Evolutionary conservation across 2,329 filamentous ascomycete species (phyloP), one percentile per base, ranked within the genome.

Genomic region (Zasmidium angulare): DNA sequence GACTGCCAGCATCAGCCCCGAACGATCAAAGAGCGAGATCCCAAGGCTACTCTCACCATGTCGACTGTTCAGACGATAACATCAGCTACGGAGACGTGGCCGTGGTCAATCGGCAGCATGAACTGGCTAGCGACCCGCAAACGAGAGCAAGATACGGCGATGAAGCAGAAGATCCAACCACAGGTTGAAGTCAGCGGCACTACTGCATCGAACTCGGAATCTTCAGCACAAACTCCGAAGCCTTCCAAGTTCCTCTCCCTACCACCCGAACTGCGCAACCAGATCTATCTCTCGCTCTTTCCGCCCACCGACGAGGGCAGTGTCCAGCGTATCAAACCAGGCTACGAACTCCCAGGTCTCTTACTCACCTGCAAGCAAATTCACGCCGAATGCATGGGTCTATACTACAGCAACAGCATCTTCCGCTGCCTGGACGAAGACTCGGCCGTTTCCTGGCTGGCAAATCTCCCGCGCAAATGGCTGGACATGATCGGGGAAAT

Each of bases 381-480:
- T 24, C 56, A 58, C 43, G 19, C 21, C n/a, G 64, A 66, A 60
- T 56, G 58, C 2, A 55, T 61, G 1, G 56, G 50, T 3, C 29
- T 65, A 14, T 64, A 62, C 52, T 65, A 63, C 46, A 26, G 46
- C 12, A 19, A 46, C 6, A 58, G 51, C 22, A 40, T 49, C 2
- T 66, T 66, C 50, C 62, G 64, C 17, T 66, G 64, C 24, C 46
- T 66, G 12, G 62, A 66, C 31, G 64, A 66, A 46, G 52, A 43
- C 40, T 53, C 49, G 14, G 50, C 64, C 2, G 29, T 64, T 1
- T 53, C 46, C 3, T 66, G 64, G 64, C 52, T 66, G 1, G 47
- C 22, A 1, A 53, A 53, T 21, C 51, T 66, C 1, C 59, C 63
- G 0, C 21, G 19, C 2, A 24, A 56, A 22, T 59, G 19, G 4